Base-by-base conservation (phyloP, 2,329 filamentous ascomycete species). In the Cucurbitaria berberidis region DNA sequence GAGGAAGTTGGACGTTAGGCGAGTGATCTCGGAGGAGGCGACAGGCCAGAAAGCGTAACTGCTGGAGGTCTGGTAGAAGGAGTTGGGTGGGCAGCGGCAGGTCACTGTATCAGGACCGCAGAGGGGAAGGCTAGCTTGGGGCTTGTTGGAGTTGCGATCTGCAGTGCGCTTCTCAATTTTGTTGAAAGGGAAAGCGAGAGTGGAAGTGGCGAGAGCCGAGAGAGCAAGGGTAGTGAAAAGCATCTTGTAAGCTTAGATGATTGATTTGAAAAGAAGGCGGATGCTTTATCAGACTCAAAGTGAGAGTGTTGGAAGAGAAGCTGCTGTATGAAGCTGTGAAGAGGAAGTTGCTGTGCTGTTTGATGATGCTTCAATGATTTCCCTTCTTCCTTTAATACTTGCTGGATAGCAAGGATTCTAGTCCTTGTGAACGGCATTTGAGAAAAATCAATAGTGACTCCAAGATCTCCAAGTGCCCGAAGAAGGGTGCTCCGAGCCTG, bases 11-110 rank as follows among this genome's bases (percentile, higher is more conserved):
- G 26, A 13, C 3, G 30, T 46, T 5, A 46, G 44, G 16, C 34
- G 30, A 38, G 44, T 46, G 18, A 46, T 46, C 22, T 46, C 44
- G 10, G 44, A 24, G 16, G 44, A 32, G 8, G 19, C 4, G 8
- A 46, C 44, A 27, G 44, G 44, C 44, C 44, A 46, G 32, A 46
- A 46, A 6, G 34, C 22, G 24, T 46, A 46, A 32, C 32, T 36
- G 15, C 44, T 46, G 21, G 44, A 46, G 15, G 44, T 46, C 32
- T 46, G 44, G 19, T 46, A 46, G 44, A 46, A 46, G 34, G 44
- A 46, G 32, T 46, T 29, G 19, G 30, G 3, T 6, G 44, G 44
- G 44, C 44, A 46, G 15, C 29, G 26, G 32, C 44, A 46, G 19
- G 44, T 38, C 21, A 46, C 44, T 19, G 16, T 15, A 13, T 36